phyloP scores from a whole-genome alignment of 164 flowering plant species.

The Magnolia changhungtana region DNA sequence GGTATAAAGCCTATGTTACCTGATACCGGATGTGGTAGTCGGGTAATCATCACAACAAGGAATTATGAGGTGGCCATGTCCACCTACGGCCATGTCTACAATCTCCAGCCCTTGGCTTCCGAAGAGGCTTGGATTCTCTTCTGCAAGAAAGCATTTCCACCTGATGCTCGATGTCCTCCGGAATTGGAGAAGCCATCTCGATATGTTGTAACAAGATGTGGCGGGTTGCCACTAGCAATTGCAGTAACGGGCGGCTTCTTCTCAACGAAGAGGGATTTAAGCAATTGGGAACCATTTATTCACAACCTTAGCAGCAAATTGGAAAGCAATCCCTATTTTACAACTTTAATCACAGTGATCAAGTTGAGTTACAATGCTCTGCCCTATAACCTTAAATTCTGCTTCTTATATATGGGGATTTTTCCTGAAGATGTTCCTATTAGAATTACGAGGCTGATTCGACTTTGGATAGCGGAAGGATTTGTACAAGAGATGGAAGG shows the following conservation, averaged over 20 bases:
- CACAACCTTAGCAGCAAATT: not conserved
- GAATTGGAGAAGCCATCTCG: not conserved
- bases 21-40: conserved; percentile 23
- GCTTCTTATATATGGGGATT: conserved; percentile 8
- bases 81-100: not conserved
- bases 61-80: not conserved
- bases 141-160: conserved; percentile 1
- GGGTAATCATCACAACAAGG: conserved; percentile 43
- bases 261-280: not conserved
- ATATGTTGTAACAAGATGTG: not conserved
- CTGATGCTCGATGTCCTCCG: not conserved
- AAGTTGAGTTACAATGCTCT: not conserved
- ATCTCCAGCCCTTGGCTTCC: not conserved
- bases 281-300: not conserved
- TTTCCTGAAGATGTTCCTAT: conserved; percentile 19
- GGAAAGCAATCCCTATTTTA: not conserved
- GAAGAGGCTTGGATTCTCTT: not conserved
- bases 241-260: not conserved
- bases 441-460: conserved; percentile 5
- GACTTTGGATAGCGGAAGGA: conserved; percentile 24
- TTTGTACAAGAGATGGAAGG: conserved; percentile 22
- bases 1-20: not conserved
- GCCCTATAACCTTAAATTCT: not conserved
- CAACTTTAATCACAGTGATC: not conserved
- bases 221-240: not conserved